A percentile compares a stretch with the other conserved stretches of the same genome.
These are phyloP conservation scores for Cornus suecica DNA, from an alignment of 148 eudicot genomes.

Conservation along the genomic window DNA sequence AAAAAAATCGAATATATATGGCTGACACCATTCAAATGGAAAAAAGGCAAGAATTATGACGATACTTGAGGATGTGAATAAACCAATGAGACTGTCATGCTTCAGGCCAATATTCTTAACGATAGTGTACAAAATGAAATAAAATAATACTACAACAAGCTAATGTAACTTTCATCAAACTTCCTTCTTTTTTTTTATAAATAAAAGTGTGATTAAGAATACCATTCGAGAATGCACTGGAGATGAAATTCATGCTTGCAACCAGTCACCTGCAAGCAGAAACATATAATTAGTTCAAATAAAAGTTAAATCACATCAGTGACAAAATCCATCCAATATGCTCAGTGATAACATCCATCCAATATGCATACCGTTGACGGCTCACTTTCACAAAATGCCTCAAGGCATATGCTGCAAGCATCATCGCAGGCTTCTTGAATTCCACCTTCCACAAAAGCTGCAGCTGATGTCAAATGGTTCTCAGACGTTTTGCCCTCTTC, in stretches of 20 bases:
- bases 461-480: constrained; percentile 69
- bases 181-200: too few species aligned
- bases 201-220: constrained; percentile 19
- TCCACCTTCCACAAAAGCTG: constrained; percentile 88
- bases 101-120: too few species aligned
- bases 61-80: neutral
- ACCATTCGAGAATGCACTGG: constrained; percentile 99
- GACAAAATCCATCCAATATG: constrained; percentile 2
- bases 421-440: constrained; percentile 84
- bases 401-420: constrained; percentile 84
- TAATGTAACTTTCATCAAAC: neutral
- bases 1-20: too few species aligned
- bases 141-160: neutral
- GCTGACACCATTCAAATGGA: too few species aligned
- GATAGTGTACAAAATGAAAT: neutral
- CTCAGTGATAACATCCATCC: constrained; percentile 8
- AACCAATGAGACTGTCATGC: neutral
- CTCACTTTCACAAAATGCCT: constrained; percentile 66
- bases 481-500: constrained; percentile 50
- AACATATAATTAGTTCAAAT: constrained; percentile 6
- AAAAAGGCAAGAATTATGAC: too few species aligned
- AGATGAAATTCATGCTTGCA: constrained; percentile 99
- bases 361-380: constrained; percentile 57
- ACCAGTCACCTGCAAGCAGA: constrained; percentile 60
- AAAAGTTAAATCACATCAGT: neutral